Percentiles rank a stretch among this genome's conserved stretches.
Evolutionary conservation across 2,329 filamentous ascomycete species (phyloP).

Genomic region (Trichoderma lentiforme): DNA sequence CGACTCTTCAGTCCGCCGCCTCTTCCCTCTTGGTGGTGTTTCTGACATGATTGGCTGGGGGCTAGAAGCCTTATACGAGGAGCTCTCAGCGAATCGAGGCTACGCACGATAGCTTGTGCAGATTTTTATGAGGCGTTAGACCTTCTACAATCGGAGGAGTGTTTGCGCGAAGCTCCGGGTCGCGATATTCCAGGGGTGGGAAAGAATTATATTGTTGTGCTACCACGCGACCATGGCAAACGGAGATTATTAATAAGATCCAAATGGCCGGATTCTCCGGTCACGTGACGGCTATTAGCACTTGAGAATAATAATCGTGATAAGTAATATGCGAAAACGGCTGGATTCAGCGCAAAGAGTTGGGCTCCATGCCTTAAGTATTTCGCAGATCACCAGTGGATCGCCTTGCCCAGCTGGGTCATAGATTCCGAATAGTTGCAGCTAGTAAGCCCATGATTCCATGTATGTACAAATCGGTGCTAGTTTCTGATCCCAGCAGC

Average conservation of each 20-base stretch:
- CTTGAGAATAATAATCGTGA: not conserved
- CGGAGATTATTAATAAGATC: conserved; percentile 5
- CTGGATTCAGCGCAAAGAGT: not conserved
- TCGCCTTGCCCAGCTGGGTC: not conserved
- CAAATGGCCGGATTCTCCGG: not conserved
- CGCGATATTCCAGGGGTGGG: not conserved
- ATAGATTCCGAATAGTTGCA: not conserved
- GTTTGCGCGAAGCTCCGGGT: not conserved
- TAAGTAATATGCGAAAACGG: not conserved
- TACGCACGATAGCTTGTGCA: not conserved
- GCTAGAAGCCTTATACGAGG: not conserved
- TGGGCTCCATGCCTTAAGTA: not conserved
- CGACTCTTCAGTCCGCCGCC: not conserved
- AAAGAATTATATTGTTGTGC: not conserved
- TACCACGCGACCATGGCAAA: not conserved
- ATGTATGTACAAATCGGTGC: not conserved
- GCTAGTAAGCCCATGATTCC: not conserved
- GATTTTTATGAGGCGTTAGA: not conserved
- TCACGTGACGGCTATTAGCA: not conserved
- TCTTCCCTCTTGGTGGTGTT: not conserved
- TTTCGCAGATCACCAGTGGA: not conserved
- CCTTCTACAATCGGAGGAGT: not conserved
- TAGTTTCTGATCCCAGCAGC: not conserved
- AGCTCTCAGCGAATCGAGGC: not conserved
- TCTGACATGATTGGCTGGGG: not conserved